Base-by-base conservation (phyloP, 139 green algal species). In the Chlamydomonas incerta region DNA sequence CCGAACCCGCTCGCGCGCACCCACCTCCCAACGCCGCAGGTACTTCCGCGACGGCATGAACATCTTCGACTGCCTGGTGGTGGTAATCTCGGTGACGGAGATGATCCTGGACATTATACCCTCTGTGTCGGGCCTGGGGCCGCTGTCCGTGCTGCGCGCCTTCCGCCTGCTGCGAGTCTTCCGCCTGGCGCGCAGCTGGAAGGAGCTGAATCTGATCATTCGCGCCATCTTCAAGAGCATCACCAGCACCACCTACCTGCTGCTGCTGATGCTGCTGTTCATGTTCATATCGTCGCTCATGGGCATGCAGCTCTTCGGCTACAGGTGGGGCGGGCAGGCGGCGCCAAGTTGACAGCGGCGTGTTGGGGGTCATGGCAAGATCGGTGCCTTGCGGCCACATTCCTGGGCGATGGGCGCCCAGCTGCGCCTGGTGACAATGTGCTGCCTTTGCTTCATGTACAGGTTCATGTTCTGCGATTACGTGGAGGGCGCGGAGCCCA, bases 101-200 rank as follows among this genome's bases (percentile, higher is more conserved):
- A 89, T 94, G 81, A 24, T 95, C 2, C 66, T 95, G n/a, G 95
- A 95, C 87, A 87, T 93, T 3, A 60, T 92, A 3, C 84, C 86
- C 28, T 86, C 87, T 20, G 37, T 86, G 0, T 37, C 76, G 0
- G 74, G 93, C 34, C 41, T 96, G 5, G 69, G 90, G 41, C 86
- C 88, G n/a, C 77, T 96, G 37, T 94, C 90, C 17, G 90, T 95
- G 57, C 91, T 97, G 24, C 89, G 93, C 24, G 81, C 93, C 29
- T 94, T 95, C 76, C 89, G 94, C 24, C 82, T 98, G 69, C 82
- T 96, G 63, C 87, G 95, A 23, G 79, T 98, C 18, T 96, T 98
- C 85, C 91, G 93, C 63, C 88, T 95, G 33, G 91, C 92, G 46
- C 82, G 90, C 62, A 89, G 55, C 70, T 96, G 93, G 93, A 90